Evolutionary conservation across 2,329 filamentous ascomycete species (phyloP).

Genomic region (Chalaropsis thielavioides): DNA sequence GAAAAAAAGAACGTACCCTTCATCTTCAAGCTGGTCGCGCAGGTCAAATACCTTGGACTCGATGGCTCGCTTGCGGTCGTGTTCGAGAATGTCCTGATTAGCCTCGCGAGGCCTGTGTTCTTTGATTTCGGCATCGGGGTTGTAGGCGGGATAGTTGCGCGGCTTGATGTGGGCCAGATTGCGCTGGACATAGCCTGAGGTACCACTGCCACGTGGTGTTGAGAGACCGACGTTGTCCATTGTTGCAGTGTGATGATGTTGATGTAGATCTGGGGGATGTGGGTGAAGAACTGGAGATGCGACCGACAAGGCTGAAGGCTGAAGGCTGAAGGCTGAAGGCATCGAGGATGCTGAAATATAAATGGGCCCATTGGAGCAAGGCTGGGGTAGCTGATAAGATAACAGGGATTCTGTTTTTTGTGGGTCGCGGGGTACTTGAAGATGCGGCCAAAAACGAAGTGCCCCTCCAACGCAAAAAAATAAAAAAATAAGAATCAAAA

Average conservation of each 20-base stretch:
- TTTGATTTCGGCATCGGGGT: slow-evolving; percentile 54
- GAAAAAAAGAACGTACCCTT: slow-evolving; percentile 42
- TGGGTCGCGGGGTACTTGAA: slow-evolving; percentile 4
- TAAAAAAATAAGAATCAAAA: too few relatives aligned
- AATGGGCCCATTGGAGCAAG: slow-evolving; percentile 3
- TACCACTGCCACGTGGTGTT: slow-evolving; percentile 87
- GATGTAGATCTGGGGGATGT: neutral
- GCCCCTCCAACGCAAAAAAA: neutral
- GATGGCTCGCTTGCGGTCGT: slow-evolving; percentile 79
- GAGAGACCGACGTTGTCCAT: slow-evolving; percentile 78
- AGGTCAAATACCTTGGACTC: slow-evolving; percentile 90
- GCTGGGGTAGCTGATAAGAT: slow-evolving; percentile 16
- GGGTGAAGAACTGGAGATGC: neutral
- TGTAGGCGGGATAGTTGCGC: slow-evolving; percentile 50
- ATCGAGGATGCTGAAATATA: slow-evolving; percentile 1
- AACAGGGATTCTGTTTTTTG: neutral
- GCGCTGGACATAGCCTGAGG: slow-evolving; percentile 92
- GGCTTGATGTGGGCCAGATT: slow-evolving; percentile 81
- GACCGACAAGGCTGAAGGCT: slow-evolving; percentile 11
- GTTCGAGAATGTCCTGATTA: slow-evolving; percentile 83
- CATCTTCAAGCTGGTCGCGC: slow-evolving; percentile 80
- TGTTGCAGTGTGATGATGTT: neutral
- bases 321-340: too few relatives aligned
- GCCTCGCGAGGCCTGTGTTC: slow-evolving; percentile 70
- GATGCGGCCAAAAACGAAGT: neutral